Evolutionary conservation across 129 eudicot species (phyloP), one percentile per base, ranked within the genome.

Genomic region (Flaveria trinervia): DNA sequence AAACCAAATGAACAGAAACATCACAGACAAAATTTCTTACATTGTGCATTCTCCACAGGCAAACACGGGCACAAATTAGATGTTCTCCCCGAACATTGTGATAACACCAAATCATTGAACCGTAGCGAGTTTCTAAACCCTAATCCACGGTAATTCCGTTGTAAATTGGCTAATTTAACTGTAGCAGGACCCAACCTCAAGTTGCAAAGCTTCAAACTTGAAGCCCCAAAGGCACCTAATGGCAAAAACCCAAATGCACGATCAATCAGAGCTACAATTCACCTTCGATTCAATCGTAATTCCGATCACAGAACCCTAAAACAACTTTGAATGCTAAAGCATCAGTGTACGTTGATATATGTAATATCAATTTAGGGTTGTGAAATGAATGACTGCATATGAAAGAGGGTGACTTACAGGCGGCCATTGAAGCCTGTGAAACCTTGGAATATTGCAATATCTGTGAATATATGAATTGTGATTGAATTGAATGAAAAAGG

Each of bases 171-270:
- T 44, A 82, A 76, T 76, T 85, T 84, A 61, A 66, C 57, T 69
- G 71, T 76, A 68, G 46, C 52, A 60, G 83, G 73, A 65, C 85
- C 82, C 23, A 85, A 76, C 20, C 81, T 83, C 78, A 82, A 83
- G 81, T 72, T 82, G 55, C 74, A 61, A 70, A 83, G 67, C 25
- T 73, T 79, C 68, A 79, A 56, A 74, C 70, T 85, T 39, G 98
- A 83, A 79, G 88, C 80, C 83, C 92, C 93, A 62, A 85, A 88
- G 57, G 88, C 74, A 86, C 90, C 96, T 89, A 83, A 50, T 77
- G 39, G 16, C 55, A 55, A 80, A 73, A 12, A 16, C 17, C 10
- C 18, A 65, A 75, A 75, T 48, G 79, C 79, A 48, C 36, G 17
- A 44, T 62, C 33, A 55, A 13, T 44, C 76, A 36, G 36, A 66